phyloP scores from a whole-genome alignment of 1,284 basidiomycete genomes.

The Tylopilus sp. region DNA sequence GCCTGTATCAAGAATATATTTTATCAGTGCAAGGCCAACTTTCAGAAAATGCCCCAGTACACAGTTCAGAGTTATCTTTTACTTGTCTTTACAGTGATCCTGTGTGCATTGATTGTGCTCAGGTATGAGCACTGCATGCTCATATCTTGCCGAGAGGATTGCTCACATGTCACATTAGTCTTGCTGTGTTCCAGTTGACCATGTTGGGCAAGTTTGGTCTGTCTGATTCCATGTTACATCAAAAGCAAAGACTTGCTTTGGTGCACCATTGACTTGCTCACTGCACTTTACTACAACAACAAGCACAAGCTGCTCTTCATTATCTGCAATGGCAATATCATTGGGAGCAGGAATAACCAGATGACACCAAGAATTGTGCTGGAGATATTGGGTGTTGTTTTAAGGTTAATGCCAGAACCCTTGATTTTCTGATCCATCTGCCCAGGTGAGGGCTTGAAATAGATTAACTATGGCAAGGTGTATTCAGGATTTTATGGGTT shows the following conservation, averaged over 20 bases:
- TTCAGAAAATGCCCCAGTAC: slow-evolving; percentile 80
- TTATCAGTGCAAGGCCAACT: slow-evolving; percentile 80
- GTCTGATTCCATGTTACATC: slow-evolving; percentile 97
- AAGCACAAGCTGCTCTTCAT: slow-evolving; percentile 94
- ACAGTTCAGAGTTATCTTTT: slow-evolving; percentile 88
- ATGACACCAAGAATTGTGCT: slow-evolving; percentile 93
- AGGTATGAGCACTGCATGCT: slow-evolving; percentile 77
- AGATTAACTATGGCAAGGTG: slow-evolving; percentile 98
- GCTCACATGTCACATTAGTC: slow-evolving; percentile 51
- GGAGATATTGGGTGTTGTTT: slow-evolving; percentile 93
- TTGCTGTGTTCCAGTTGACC: slow-evolving; percentile 88
- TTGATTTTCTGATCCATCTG: slow-evolving; percentile 92
- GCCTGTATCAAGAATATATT: slow-evolving; percentile 85
- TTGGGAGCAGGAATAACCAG: slow-evolving; percentile 91
- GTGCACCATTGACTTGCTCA: slow-evolving; percentile 91
- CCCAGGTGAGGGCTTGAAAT: slow-evolving; percentile 94
- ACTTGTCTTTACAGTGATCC: slow-evolving; percentile 77
- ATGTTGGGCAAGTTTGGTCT: slow-evolving; percentile 97
- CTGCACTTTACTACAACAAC: slow-evolving; percentile 95
- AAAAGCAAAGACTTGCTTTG: slow-evolving; percentile 89
- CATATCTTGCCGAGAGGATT: slow-evolving; percentile 1
- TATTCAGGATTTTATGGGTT: slow-evolving; percentile 97
- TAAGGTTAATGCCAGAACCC: slow-evolving; percentile 91
- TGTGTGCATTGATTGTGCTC: slow-evolving; percentile 77
- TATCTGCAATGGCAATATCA: slow-evolving; percentile 98